A percentile compares a stretch with the other conserved stretches of the same genome.
Evolutionary conservation across 129 eudicot species (phyloP).

Genomic region (Lactuca saligna): DNA sequence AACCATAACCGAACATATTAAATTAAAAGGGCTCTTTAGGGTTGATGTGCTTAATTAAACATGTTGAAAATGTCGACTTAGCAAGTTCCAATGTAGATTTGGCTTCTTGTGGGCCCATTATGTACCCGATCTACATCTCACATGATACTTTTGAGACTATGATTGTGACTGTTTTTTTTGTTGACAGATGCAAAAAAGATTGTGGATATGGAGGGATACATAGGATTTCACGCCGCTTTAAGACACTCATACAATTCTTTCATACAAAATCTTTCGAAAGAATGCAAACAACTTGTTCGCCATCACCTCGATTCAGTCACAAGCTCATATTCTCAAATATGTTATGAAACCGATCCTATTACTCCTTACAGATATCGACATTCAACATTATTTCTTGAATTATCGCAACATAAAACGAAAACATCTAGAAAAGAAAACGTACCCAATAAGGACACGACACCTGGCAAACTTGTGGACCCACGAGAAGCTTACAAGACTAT

Average conservation of each 20-base stretch:
- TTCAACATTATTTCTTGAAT: slow-evolving; percentile 51
- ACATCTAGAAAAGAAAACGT: slow-evolving; percentile 47
- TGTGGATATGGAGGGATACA: slow-evolving; percentile 79
- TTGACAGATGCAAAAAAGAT: slow-evolving; percentile 48
- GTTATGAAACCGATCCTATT: slow-evolving; percentile 54
- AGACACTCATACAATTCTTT: slow-evolving; percentile 73
- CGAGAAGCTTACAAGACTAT: slow-evolving; percentile 67
- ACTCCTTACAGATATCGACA: slow-evolving; percentile 37
- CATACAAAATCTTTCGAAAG: slow-evolving; percentile 55
- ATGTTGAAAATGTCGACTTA: too few species aligned
- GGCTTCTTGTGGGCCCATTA: too few species aligned
- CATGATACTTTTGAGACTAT: too few species aligned
- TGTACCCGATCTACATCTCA: too few species aligned
- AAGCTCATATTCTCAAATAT: slow-evolving; percentile 77
- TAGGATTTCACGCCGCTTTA: slow-evolving; percentile 81
- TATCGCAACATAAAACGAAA: slow-evolving; percentile 40
- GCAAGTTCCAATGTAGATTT: too few species aligned
- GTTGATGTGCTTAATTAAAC: too few species aligned
- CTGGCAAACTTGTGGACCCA: slow-evolving; percentile 59
- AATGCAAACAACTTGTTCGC: slow-evolving; percentile 76
- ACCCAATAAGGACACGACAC: slow-evolving; percentile 62
- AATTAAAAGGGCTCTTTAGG: too few species aligned
- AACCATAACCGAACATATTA: too few species aligned
- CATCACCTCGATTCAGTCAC: slow-evolving; percentile 93
- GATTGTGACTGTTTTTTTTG: neutral